A percentile compares a stretch with the other conserved stretches of the same genome.
Conservation (phyloP, 2,329 filamentous ascomycete genomes). For the Botryotinia globosa region DNA sequence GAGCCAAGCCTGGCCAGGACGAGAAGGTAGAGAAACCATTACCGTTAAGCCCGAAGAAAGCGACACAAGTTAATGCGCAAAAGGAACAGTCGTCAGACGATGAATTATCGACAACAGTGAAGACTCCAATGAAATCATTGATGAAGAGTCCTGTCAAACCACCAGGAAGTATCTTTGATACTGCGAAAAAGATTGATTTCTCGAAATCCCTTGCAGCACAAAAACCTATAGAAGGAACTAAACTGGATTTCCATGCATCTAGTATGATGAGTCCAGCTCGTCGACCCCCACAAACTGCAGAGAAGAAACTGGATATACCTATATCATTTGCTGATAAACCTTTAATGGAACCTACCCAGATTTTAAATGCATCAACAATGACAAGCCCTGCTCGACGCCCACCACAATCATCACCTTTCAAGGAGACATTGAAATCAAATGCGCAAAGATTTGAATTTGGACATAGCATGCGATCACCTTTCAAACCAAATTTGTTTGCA, state of each 20-base stretch:
- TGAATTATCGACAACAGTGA: conserved; percentile 54
- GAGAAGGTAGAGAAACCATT: conserved; percentile 43
- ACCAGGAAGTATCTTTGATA: conserved; percentile 37
- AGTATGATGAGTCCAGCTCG: conserved; percentile 56
- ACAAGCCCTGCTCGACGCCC: conserved; percentile 56
- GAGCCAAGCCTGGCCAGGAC: conserved; percentile 36
- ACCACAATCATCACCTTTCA: conserved; percentile 52
- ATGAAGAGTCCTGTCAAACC: conserved; percentile 57
- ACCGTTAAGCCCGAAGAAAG: conserved; percentile 64
- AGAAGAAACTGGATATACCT: conserved; percentile 41
- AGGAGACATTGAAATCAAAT: conserved; percentile 55
- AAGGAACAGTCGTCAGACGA: conserved; percentile 55
- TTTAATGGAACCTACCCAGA: conserved; percentile 35
- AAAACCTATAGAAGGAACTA: conserved; percentile 31
- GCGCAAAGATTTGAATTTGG: conserved; percentile 46
- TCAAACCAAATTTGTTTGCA: conserved; percentile 34
- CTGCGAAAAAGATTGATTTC: conserved; percentile 41
- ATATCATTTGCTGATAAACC: conserved; percentile 36
- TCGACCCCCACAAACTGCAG: conserved; percentile 44
- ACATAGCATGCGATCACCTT: conserved; percentile 34
- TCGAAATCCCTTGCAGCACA: conserved; percentile 34
- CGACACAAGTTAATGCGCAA: conserved; percentile 52
- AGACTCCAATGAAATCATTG: conserved; percentile 51
- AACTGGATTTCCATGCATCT: conserved; percentile 41
- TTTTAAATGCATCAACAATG: conserved; percentile 43